Evolutionary conservation across 2,329 filamentous ascomycete genomes (phyloP).

Genomic region (Rutstroemia sp.): DNA sequence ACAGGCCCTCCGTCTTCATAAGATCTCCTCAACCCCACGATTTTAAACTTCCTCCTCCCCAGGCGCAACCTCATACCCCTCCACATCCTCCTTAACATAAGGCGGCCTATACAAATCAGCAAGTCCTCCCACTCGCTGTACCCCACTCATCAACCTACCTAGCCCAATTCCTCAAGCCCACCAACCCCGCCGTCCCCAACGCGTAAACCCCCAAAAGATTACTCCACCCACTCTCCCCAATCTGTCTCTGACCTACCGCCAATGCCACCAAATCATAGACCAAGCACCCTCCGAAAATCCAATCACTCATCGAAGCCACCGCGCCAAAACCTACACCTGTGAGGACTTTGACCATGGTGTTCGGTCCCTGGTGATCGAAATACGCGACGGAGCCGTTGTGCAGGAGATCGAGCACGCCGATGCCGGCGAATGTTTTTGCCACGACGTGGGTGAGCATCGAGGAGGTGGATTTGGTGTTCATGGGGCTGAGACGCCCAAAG

Average conservation of each 20-base stretch:
- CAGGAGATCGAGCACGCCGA: slow-evolving; percentile 50
- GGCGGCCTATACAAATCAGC: slow-evolving; percentile 17
- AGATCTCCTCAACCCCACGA: neutral
- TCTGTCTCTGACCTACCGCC: slow-evolving; percentile 43
- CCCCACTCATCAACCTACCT: slow-evolving; percentile 35
- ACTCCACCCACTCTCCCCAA: slow-evolving; percentile 39
- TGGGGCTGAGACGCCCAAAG: slow-evolving; percentile 38
- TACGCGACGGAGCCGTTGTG: slow-evolving; percentile 52
- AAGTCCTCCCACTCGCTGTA: neutral
- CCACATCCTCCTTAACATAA: slow-evolving; percentile 13
- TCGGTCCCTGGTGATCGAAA: slow-evolving; percentile 41
- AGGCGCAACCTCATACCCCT: slow-evolving; percentile 16
- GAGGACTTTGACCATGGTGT: slow-evolving; percentile 39
- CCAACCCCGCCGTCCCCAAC: slow-evolving; percentile 28
- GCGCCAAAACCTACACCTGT: slow-evolving; percentile 47
- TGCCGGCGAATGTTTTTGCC: slow-evolving; percentile 52
- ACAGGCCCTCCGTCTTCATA: neutral
- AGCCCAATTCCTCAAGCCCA: slow-evolving; percentile 42
- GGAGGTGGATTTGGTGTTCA: slow-evolving; percentile 41
- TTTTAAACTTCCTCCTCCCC: slow-evolving; percentile 12
- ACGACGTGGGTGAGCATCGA: slow-evolving; percentile 51
- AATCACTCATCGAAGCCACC: slow-evolving; percentile 43
- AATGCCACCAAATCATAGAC: slow-evolving; percentile 51
- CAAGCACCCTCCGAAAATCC: slow-evolving; percentile 52
- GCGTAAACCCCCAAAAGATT: slow-evolving; percentile 44